A percentile compares a stretch with the other conserved stretches of the same genome.
Conservation (phyloP, 768 basidiomycete species). For the Bullera alba region DNA sequence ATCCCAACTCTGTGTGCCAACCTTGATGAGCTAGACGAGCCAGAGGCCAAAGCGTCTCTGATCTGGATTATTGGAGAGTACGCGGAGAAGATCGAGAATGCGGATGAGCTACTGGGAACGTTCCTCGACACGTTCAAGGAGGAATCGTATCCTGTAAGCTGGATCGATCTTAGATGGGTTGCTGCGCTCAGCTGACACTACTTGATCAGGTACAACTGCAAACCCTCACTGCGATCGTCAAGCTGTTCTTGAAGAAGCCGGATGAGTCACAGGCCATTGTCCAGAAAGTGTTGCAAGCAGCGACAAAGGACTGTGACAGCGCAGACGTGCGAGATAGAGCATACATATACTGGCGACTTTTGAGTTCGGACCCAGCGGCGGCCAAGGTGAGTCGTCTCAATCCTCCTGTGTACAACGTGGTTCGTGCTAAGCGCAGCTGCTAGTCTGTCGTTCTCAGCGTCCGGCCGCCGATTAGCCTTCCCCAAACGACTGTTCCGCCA, state of each 20-base stretch:
- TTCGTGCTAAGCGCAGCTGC: not conserved
- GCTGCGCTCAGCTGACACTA: not conserved
- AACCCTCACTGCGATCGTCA: constrained; percentile 84
- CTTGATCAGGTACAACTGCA: constrained; percentile 52
- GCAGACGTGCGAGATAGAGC: constrained; percentile 95
- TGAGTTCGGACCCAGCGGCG: constrained; percentile 89
- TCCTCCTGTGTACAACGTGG: not conserved
- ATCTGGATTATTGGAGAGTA: constrained; percentile 99
- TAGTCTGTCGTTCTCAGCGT: constrained; percentile 81
- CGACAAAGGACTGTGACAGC: constrained; percentile 94
- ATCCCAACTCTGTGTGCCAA: constrained; percentile 92
- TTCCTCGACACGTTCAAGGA: constrained; percentile 91
- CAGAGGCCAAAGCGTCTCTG: constrained; percentile 92
- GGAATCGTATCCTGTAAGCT: constrained; percentile 75
- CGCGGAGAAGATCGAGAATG: constrained; percentile 94
- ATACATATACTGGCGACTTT: constrained; percentile 93
- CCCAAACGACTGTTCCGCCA: constrained; percentile 80
- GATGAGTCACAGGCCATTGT: constrained; percentile 87
- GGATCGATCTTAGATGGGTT: not conserved
- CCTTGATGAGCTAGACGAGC: constrained; percentile 93
- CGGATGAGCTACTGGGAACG: constrained; percentile 78
- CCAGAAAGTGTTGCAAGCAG: constrained; percentile 82
- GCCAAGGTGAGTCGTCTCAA: constrained; percentile 63
- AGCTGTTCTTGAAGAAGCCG: constrained; percentile 90
- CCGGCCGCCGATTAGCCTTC: constrained; percentile 87